Base-by-base conservation (phyloP, 192 early-diverging fungal genomes). In the Coemansia sp. region DNA sequence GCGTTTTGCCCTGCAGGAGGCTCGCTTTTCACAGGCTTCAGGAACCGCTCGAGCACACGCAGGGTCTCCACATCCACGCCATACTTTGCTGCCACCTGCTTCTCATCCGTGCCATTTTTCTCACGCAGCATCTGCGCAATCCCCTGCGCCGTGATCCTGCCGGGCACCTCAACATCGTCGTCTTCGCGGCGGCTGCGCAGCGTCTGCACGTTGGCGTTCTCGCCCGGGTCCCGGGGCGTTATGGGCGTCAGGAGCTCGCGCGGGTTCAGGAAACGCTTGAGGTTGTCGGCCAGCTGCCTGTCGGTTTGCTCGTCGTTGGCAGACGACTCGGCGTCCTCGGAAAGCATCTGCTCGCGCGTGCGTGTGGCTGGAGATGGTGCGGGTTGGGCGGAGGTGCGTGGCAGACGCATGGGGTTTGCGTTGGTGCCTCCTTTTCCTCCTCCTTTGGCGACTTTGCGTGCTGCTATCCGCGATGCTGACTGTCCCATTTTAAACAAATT, bases 201-300 rank as follows among this genome's bases (percentile, higher is more conserved):
- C 17, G 73, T 59, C 41, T 62, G 66, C 7, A 69, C 66, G 47
- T 76, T 76, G 40, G 48, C 50, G 62, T 76, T 76, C n/a, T 62
- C 62, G 3, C 41, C 50, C 8, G 73, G 59, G 21, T 61, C 46
- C 22, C 14, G 23, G 1, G 62, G 62, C 40, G 73, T 69, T 25
- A 75, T 69, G 11, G 73, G 62, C 21, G 73, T 69, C 17, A 54
- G 58, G 23, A 71, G 63, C 57, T 76, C 63, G 14, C 45, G 46
- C 2, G 73, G 73, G 30, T 69, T 69, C 18, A 76, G 53, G 55
- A 76, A 76, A 50, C 59, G 57, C 43, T 66, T 65, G 54, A 76
- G 67, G 18, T 76, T 76, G 27, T 64, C 62, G 15, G 57, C 18
- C 17, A 69, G 43, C 63, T 37, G 34, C 3, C 34, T 9, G 34